Evolutionary conservation across 768 basidiomycete genomes (phyloP).

Genomic region (Pholiota conissans): DNA sequence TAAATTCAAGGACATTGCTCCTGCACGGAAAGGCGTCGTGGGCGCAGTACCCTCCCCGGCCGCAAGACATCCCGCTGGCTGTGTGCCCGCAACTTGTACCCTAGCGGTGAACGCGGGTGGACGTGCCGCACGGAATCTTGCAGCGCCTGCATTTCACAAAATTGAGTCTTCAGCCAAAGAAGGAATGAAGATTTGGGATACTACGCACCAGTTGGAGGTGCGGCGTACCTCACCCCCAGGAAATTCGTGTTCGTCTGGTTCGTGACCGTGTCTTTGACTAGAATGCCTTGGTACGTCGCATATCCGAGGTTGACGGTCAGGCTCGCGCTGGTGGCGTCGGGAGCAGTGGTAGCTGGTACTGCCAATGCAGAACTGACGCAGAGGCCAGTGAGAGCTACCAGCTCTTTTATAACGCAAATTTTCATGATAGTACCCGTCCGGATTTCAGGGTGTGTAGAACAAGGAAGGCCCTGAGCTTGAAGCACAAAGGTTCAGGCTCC

Average conservation of each 20-base stretch:
- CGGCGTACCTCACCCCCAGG: slow-evolving; percentile 50
- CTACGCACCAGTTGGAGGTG: slow-evolving; percentile 42
- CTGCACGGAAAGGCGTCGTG: slow-evolving; percentile 30
- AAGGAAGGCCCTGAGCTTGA: too few relatives aligned
- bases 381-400: too few relatives aligned
- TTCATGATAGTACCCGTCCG: too few relatives aligned
- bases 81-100: slow-evolving; percentile 29
- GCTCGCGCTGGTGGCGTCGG: too few relatives aligned
- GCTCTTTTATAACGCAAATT: too few relatives aligned
- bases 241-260: slow-evolving; percentile 31
- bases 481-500: too few relatives aligned
- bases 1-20: neutral
- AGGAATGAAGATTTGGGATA: neutral
- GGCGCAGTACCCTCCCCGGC: slow-evolving; percentile 26
- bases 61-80: slow-evolving; percentile 33
- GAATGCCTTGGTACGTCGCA: slow-evolving; percentile 1
- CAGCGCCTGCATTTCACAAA: slow-evolving; percentile 20
- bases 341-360: neutral
- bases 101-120: slow-evolving; percentile 25
- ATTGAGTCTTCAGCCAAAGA: neutral
- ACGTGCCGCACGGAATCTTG: slow-evolving; percentile 36
- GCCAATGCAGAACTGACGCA: too few relatives aligned
- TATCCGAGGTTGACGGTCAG: neutral
- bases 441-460: too few relatives aligned
- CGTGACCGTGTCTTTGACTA: neutral